These are phyloP conservation scores for Trichocomaceae sp. DNA, from an alignment of 2,329 filamentous ascomycete species.

Conservation along the genomic window DNA sequence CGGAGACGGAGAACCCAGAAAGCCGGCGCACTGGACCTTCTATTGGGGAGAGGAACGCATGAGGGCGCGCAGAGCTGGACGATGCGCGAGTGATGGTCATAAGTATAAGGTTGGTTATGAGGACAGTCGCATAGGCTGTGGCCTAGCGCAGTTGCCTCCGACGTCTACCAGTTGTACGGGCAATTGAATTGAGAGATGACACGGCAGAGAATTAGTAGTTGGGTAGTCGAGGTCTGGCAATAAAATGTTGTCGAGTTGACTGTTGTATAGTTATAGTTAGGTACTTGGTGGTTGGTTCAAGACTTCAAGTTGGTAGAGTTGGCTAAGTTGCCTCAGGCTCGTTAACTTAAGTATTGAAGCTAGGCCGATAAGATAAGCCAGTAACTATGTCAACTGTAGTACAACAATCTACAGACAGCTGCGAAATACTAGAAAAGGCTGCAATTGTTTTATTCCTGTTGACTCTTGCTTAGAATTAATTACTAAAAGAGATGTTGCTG, in stretches of 20 bases:
- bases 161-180: neutral
- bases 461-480: too few relatives aligned
- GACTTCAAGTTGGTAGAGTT: too few relatives aligned
- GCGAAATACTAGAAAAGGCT: too few relatives aligned
- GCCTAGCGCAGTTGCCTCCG: neutral
- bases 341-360: neutral
- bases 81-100: constrained; percentile 36
- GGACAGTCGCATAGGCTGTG: neutral
- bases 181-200: neutral
- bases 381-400: neutral
- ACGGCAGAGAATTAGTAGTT: neutral
- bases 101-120: constrained; percentile 8
- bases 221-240: neutral
- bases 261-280: too few relatives aligned
- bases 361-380: constrained; percentile 8
- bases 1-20: constrained; percentile 50
- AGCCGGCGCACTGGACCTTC: constrained; percentile 32
- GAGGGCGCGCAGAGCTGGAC: constrained; percentile 23
- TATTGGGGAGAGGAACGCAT: constrained; percentile 26
- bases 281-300: too few relatives aligned
- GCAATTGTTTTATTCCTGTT: too few relatives aligned
- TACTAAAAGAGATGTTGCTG: too few relatives aligned
- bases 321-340: too few relatives aligned
- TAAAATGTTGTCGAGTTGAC: neutral
- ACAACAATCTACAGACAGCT: too few relatives aligned